Percentiles rank a stretch among this genome's conserved stretches.
phyloP scores from a whole-genome alignment of 345 rosid species.

The Fremontodendron californicum region DNA sequence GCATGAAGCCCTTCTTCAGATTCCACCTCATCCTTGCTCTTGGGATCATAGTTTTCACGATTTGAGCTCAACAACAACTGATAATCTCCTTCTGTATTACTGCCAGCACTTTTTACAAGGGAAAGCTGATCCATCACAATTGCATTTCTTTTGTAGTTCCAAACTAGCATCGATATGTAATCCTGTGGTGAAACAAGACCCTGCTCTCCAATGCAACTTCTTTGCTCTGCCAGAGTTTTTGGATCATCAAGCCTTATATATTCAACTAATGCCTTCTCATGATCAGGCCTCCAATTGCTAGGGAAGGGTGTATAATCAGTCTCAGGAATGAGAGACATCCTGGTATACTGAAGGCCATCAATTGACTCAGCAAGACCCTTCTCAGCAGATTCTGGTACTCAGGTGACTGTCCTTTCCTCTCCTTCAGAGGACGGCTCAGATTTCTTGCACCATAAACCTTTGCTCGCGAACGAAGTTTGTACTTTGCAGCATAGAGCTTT shows the following conservation, averaged over 20 bases:
- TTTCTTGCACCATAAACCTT: constrained; percentile 76
- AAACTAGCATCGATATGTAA: constrained; percentile 85
- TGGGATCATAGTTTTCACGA: constrained; percentile 24
- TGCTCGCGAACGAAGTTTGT: constrained; percentile 89
- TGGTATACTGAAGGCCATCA: constrained; percentile 85
- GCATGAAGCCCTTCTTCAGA: constrained; percentile 38
- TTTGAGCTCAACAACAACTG: constrained; percentile 38
- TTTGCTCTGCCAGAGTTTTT: constrained; percentile 73
- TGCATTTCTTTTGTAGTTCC: constrained; percentile 92
- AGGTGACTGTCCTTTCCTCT: constrained; percentile 89
- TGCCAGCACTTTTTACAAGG: constrained; percentile 29
- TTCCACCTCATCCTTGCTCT: constrained; percentile 38
- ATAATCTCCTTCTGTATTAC: constrained; percentile 27
- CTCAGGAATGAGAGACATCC: constrained; percentile 95
- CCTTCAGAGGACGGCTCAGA: constrained; percentile 76
- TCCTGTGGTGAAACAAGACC: constrained; percentile 94
- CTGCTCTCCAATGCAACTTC: constrained; percentile 52
- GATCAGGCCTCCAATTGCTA: constrained; percentile 82
- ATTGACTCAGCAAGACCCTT: constrained; percentile 89
- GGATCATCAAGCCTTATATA: constrained; percentile 74
- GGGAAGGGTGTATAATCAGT: constrained; percentile 88
- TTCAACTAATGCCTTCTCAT: constrained; percentile 77
- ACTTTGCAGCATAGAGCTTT: constrained; percentile 92
- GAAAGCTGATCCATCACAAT: constrained; percentile 64
- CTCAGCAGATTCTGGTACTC: constrained; percentile 76